Evolutionary conservation across 345 rosid genomes (phyloP).

Genomic region (Lumnitzera racemosa): DNA sequence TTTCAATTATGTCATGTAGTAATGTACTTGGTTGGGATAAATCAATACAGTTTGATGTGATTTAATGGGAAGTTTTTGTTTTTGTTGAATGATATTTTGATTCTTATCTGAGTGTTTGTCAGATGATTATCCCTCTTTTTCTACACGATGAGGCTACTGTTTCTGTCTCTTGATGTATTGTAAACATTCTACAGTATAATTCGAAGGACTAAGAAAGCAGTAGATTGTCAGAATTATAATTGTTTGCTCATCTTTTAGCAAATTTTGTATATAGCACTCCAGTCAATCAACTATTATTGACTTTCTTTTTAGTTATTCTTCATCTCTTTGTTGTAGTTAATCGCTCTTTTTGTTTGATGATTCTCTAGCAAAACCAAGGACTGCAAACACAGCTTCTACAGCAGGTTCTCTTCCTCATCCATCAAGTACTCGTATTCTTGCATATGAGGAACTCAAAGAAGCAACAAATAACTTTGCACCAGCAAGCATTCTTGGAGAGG

Average conservation of each 20-base stretch:
- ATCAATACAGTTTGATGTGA: background rate
- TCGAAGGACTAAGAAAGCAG: no score
- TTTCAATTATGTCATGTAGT: no score
- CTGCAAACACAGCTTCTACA: slow-evolving; percentile 33
- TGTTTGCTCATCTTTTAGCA: no score
- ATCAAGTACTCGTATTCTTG: slow-evolving; percentile 74
- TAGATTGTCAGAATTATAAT: no score
- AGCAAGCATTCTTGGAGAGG: slow-evolving; percentile 90
- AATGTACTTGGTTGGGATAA: background rate
- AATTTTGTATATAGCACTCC: no score
- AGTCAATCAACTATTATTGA: no score
- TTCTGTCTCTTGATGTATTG: no score
- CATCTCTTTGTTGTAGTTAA: slow-evolving; percentile 5
- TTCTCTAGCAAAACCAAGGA: slow-evolving; percentile 54
- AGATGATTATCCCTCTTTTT: no score
- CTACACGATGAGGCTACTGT: no score
- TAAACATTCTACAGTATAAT: no score
- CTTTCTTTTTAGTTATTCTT: background rate
- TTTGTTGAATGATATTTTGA: background rate
- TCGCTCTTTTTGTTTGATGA: background rate
- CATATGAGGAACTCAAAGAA: slow-evolving; percentile 91
- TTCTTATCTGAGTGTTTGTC: background rate
- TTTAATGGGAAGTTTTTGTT: background rate
- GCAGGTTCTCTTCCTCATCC: slow-evolving; percentile 79
- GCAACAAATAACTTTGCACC: slow-evolving; percentile 90